These are phyloP conservation scores for Lactuca saligna DNA, from an alignment of 129 eudicot genomes.

Conservation along the genomic window DNA sequence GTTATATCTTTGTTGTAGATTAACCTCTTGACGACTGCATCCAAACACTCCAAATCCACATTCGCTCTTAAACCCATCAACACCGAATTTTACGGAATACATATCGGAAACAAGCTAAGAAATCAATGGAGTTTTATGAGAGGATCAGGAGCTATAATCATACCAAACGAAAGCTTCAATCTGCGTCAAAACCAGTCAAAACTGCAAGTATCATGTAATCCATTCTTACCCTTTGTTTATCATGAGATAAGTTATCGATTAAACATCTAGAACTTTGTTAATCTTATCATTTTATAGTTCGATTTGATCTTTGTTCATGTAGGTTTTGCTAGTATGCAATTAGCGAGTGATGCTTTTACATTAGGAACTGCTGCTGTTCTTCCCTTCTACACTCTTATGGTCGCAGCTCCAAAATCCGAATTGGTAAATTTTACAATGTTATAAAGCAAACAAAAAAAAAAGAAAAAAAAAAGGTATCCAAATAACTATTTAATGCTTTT, in stretches of 20 bases:
- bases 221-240: slow-evolving; percentile 8
- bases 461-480: no score
- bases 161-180: slow-evolving; percentile 34
- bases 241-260: background rate
- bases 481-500: background rate
- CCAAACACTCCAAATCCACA: slow-evolving; percentile 19
- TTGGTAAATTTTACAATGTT: slow-evolving; percentile 42
- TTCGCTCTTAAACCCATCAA: slow-evolving; percentile 34
- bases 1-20: slow-evolving; percentile 37
- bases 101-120: slow-evolving; percentile 25
- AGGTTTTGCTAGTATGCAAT: slow-evolving; percentile 58
- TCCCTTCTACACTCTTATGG: slow-evolving; percentile 92
- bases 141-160: slow-evolving; percentile 44
- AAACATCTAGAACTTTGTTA: slow-evolving; percentile 4
- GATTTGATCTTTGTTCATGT: slow-evolving; percentile 14
- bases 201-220: slow-evolving; percentile 67
- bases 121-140: slow-evolving; percentile 47
- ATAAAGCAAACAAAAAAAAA: no score
- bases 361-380: slow-evolving; percentile 91
- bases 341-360: slow-evolving; percentile 76
- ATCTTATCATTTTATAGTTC: background rate
- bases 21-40: slow-evolving; percentile 20
- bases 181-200: slow-evolving; percentile 29
- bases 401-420: slow-evolving; percentile 85
- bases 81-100: slow-evolving; percentile 28